Conservation (phyloP, 2,329 filamentous ascomycete genomes). For the Elsinoe arachidis region DNA sequence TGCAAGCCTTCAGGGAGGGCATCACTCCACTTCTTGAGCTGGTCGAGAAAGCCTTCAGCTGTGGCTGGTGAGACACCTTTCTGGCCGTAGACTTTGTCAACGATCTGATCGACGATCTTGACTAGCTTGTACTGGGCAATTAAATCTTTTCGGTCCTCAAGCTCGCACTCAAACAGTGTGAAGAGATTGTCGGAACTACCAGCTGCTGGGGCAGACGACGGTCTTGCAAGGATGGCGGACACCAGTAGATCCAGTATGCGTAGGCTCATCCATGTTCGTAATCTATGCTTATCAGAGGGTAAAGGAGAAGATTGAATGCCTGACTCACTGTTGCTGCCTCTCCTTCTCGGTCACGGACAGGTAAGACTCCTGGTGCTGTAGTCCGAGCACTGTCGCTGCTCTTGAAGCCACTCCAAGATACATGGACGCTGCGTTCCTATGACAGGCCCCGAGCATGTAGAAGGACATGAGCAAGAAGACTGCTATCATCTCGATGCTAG, state of each 20-base stretch:
- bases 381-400: conserved; percentile 48
- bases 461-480: conserved; percentile 50
- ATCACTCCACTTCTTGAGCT: not conserved
- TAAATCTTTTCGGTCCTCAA: not conserved
- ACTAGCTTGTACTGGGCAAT: not conserved
- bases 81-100: conserved; percentile 3
- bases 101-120: conserved; percentile 2
- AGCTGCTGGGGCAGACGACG: conserved; percentile 25
- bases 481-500: conserved; percentile 45
- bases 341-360: conserved; percentile 15
- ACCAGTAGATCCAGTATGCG: conserved; percentile 41
- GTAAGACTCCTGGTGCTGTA: conserved; percentile 35
- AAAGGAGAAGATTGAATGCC: not conserved
- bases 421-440: conserved; percentile 54
- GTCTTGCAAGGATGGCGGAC: conserved; percentile 42
- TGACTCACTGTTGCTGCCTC: conserved; percentile 13
- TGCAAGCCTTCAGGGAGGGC: not conserved
- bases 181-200: conserved; percentile 17
- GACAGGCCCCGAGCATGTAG: conserved; percentile 51
- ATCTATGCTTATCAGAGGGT: conserved; percentile 22
- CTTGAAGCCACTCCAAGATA: conserved; percentile 52
- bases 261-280: conserved; percentile 40
- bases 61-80: not conserved
- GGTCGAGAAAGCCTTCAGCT: not conserved
- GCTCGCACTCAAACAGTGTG: not conserved